Evolutionary conservation across 1,284 basidiomycete species (phyloP).

Genomic region (Wolfiporia cocos): DNA sequence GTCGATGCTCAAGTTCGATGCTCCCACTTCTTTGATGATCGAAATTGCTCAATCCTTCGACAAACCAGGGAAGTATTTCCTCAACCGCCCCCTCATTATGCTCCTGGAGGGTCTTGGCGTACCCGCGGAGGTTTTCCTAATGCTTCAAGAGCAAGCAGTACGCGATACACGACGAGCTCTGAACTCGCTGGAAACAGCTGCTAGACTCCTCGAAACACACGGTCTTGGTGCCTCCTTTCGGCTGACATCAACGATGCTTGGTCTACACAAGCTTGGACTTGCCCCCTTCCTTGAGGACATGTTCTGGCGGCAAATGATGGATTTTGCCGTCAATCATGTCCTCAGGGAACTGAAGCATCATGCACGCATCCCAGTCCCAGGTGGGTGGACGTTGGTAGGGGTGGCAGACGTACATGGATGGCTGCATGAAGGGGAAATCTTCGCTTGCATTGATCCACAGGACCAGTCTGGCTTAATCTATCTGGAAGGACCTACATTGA

Average conservation of each 20-base stretch:
- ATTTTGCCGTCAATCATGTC: conserved; percentile 52
- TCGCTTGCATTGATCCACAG: conserved; percentile 43
- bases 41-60: conserved; percentile 65
- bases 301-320: conserved; percentile 48
- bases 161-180: conserved; percentile 36
- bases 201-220: conserved; percentile 37
- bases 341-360: conserved; percentile 61
- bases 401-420: conserved; percentile 55
- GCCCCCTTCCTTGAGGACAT: conserved; percentile 25
- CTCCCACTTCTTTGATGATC: conserved; percentile 48
- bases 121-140: conserved; percentile 44
- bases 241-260: conserved; percentile 32
- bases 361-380: conserved; percentile 59
- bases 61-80: conserved; percentile 47
- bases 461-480: conserved; percentile 34
- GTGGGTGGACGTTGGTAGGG: conserved; percentile 61
- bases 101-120: conserved; percentile 55
- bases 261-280: conserved; percentile 32
- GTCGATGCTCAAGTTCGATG: conserved; percentile 74
- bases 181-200: conserved; percentile 37
- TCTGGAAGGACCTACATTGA: conserved; percentile 48
- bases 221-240: conserved; percentile 37
- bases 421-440: conserved; percentile 48
- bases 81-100: conserved; percentile 70
- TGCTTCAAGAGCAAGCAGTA: conserved; percentile 50